Percentiles rank a stretch among this genome's conserved stretches.
These are phyloP conservation scores for Fusarium chlamydosporum DNA, from an alignment of 2,329 filamentous ascomycete genomes.

Conservation along the genomic window DNA sequence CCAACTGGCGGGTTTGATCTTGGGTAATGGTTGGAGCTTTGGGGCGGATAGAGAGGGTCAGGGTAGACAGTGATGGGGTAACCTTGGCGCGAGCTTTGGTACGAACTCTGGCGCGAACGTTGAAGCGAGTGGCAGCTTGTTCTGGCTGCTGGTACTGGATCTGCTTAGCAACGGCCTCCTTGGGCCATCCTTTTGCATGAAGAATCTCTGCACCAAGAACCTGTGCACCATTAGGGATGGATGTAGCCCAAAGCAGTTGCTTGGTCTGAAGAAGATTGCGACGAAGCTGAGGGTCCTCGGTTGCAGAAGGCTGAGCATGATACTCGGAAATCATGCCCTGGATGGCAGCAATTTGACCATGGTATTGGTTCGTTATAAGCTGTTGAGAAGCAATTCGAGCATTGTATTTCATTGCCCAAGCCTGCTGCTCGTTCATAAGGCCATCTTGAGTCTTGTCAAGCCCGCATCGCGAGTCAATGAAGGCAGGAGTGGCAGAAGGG, in stretches of 20 bases:
- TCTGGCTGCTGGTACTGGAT: constrained; percentile 3
- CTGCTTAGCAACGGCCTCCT: constrained; percentile 1
- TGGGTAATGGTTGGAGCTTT: constrained; percentile 4
- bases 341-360: neutral
- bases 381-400: neutral
- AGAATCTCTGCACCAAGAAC: constrained; percentile 1
- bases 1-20: constrained; percentile 11
- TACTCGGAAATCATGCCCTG: neutral
- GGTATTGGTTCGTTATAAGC: neutral
- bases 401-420: neutral
- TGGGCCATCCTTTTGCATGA: constrained; percentile 6
- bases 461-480: neutral
- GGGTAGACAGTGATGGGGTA: neutral
- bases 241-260: constrained; percentile 12
- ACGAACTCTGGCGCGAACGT: neutral
- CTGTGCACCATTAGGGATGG: neutral
- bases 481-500: neutral
- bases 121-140: constrained; percentile 1
- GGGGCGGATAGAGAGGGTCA: neutral
- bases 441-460: neutral
- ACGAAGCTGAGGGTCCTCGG: neutral
- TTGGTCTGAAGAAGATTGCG: constrained; percentile 5
- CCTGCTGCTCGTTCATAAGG: neutral
- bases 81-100: neutral
- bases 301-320: neutral